These are phyloP conservation scores for Colletotrichum sp. DNA, from an alignment of 2,329 filamentous ascomycete species.

Conservation along the genomic window DNA sequence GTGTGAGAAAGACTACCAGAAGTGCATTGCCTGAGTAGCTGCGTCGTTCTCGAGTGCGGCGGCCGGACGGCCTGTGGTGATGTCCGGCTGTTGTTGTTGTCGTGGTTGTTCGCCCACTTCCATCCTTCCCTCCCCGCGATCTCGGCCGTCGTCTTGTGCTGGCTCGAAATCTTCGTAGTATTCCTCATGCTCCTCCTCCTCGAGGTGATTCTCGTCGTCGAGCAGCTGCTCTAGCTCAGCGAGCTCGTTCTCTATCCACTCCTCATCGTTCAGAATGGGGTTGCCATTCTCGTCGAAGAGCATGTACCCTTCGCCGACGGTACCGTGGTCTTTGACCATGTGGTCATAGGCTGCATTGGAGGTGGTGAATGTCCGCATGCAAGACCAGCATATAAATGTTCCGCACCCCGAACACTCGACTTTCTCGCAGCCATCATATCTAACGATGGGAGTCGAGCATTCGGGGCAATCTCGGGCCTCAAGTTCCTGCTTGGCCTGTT, in stretches of 20 bases:
- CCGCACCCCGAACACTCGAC: neutral
- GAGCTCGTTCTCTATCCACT: neutral
- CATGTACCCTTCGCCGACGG: neutral
- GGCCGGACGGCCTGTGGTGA: neutral
- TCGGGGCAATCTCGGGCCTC: neutral
- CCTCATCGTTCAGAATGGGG: neutral
- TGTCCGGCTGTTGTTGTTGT: neutral
- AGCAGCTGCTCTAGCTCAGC: neutral
- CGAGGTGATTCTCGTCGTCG: neutral
- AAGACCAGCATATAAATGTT: fast-evolving
- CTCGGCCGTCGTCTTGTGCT: neutral
- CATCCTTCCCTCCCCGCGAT: neutral
- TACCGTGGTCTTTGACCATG: neutral
- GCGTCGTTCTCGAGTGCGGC: neutral
- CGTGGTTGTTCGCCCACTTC: neutral
- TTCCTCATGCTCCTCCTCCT: neutral
- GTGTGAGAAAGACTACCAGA: neutral
- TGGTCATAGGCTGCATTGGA: neutral
- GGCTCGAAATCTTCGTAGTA: neutral
- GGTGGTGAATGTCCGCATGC: fast-evolving
- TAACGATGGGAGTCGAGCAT: neutral
- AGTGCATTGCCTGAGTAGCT: neutral
- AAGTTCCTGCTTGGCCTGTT: neutral
- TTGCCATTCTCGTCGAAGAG: fast-evolving
- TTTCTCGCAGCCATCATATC: fast-evolving